These are phyloP conservation scores for Euphrasia arctica DNA, from an alignment of 305 asterid species.

Conservation along the genomic window DNA sequence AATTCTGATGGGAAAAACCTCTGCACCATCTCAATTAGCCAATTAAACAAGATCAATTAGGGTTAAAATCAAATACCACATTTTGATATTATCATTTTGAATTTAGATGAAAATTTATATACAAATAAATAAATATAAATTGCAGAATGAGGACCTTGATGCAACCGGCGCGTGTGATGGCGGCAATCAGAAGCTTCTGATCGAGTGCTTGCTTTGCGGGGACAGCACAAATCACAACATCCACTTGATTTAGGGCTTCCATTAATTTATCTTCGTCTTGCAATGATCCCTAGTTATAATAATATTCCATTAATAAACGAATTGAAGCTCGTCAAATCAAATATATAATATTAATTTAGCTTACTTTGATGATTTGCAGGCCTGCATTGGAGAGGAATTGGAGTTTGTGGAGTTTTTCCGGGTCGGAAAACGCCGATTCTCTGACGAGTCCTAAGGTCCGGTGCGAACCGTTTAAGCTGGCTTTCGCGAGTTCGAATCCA, in stretches of 20 bases:
- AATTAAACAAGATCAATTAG: too few species aligned
- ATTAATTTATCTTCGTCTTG: constrained; percentile 58
- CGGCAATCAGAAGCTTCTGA: constrained; percentile 71
- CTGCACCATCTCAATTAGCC: constrained; percentile 38
- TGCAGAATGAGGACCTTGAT: constrained; percentile 48
- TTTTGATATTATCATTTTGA: too few species aligned
- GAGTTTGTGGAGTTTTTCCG: constrained; percentile 49
- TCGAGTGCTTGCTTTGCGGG: constrained; percentile 58
- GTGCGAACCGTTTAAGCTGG: constrained; percentile 64
- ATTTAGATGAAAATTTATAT: too few species aligned
- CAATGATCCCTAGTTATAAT: constrained; percentile 65
- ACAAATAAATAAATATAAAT: not conserved
- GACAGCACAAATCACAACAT: constrained; percentile 78
- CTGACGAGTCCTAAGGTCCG: constrained; percentile 78
- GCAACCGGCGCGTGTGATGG: constrained; percentile 70
- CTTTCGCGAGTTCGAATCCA: constrained; percentile 80
- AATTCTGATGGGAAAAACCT: constrained; percentile 93
- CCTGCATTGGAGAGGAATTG: constrained; percentile 50
- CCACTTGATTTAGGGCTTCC: constrained; percentile 65
- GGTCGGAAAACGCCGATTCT: constrained; percentile 67
- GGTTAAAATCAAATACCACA: too few species aligned
- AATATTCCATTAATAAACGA: constrained; percentile 19
- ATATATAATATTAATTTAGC: constrained; percentile 1
- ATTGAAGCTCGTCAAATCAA: not conserved
- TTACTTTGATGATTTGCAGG: constrained; percentile 50